phyloP scores from a whole-genome alignment of 805 yeast genomes.

The Clavispora phyllophila region DNA sequence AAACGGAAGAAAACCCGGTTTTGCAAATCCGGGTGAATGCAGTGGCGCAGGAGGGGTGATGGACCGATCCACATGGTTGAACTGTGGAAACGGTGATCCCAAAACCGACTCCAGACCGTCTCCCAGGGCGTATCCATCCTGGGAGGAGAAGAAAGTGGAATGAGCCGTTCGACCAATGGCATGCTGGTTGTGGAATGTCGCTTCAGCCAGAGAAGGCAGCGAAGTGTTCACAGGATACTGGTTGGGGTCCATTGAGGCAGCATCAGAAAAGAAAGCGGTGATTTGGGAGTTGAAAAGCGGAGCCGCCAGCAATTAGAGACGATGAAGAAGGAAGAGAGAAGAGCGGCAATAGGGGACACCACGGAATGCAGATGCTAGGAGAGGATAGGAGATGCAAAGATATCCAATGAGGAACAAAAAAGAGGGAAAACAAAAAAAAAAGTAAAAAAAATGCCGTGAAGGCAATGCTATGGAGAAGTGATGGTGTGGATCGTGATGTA shows the following conservation, averaged over 20 bases:
- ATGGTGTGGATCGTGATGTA: background rate
- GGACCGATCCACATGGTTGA: background rate
- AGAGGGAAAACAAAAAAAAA: background rate
- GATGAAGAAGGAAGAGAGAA: background rate
- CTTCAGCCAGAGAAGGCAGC: background rate
- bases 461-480: background rate
- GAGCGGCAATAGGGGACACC: too few species aligned
- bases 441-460: background rate
- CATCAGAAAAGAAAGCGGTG: conserved; percentile 1
- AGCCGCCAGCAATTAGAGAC: background rate
- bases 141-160: background rate
- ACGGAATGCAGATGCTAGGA: too few species aligned
- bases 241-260: background rate
- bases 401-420: background rate
- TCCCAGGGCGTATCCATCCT: background rate
- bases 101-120: background rate
- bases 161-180: background rate
- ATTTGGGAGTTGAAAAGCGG: background rate
- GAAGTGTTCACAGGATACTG: background rate
- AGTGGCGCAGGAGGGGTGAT: background rate
- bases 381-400: background rate
- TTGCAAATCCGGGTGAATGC: background rate
- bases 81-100: background rate
- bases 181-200: background rate
- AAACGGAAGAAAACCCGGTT: background rate